Conservation (phyloP, 2,329 filamentous ascomycete genomes). For the Aureobasidium sp. region DNA sequence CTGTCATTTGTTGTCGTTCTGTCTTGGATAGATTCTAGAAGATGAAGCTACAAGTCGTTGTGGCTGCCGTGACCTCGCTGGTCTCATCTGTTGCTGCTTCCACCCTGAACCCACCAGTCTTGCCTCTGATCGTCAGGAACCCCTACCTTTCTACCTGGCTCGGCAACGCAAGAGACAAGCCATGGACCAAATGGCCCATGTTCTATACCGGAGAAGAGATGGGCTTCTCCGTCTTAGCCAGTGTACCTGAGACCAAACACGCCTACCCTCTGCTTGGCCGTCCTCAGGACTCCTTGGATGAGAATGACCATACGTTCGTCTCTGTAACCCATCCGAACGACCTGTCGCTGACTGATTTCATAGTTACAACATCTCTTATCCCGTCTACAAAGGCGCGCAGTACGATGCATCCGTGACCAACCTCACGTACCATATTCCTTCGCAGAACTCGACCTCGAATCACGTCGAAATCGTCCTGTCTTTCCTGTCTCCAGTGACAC, state of each 20-base stretch:
- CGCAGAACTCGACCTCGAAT: slow-evolving; percentile 26
- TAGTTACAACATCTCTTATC: slow-evolving; percentile 50
- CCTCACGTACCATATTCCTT: slow-evolving; percentile 53
- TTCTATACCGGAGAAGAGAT: slow-evolving; percentile 67
- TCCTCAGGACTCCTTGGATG: slow-evolving; percentile 52
- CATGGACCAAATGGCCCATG: slow-evolving; percentile 81
- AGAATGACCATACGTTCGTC: slow-evolving; percentile 31
- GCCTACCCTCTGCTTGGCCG: slow-evolving; percentile 58
- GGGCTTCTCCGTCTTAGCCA: slow-evolving; percentile 55
- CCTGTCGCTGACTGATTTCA: not conserved
- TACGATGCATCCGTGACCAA: slow-evolving; percentile 66
- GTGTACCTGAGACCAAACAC: slow-evolving; percentile 48
- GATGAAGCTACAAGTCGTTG: slow-evolving; percentile 17
- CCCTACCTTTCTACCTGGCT: slow-evolving; percentile 48
- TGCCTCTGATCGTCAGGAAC: slow-evolving; percentile 43
- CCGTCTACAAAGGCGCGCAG: slow-evolving; percentile 50
- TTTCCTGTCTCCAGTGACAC: slow-evolving; percentile 70
- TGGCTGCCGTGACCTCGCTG: slow-evolving; percentile 6
- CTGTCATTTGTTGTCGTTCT: not conserved
- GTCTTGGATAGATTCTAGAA: not conserved
- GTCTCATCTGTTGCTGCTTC: slow-evolving; percentile 34
- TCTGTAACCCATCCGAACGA: not conserved
- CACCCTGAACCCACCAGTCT: slow-evolving; percentile 44
- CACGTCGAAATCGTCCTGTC: slow-evolving; percentile 50
- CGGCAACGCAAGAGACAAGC: slow-evolving; percentile 57